Evolutionary conservation across 192 early-diverging fungal species (phyloP), one percentile per base, ranked within the genome.

Genomic region (Gigaspora rosea): DNA sequence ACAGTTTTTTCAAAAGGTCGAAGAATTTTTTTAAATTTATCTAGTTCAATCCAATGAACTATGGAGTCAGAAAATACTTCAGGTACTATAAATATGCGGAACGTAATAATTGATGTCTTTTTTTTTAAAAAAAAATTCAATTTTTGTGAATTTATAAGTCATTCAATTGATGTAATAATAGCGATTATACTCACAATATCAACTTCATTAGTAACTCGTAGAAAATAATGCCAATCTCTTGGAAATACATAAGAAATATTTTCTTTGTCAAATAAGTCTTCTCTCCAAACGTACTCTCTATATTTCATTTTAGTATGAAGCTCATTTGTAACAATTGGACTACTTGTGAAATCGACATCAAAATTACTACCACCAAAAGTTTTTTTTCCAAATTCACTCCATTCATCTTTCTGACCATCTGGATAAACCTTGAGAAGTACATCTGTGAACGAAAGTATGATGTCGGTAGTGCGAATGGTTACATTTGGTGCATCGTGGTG

Each of bases 261-360:
- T 47, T 66, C 64, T 13, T 66, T 27, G n/a, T 41, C 36, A 10
- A 33, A 36, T 18, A 18, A 18, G 18, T 66, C 64, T 66, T 66
- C 64, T 18, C 33, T 41, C 64, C 64, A 66, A 12, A 46, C 36
- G 9, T 66, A 66, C 33, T 35, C 36, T 66, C 64, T 47, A 7
- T 41, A 41, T 15, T 66, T 66, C 64, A 66, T 66, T n/a, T 66
- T 66, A 46, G 64, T 66, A 41, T 66, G 36, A 9, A 66, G n/a
- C 18, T 33, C 36, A n/a, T 35, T 46, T 0, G 64, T 66, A 35
- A 66, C 64, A 15, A 66, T 6, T 3, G 64, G 32, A n/a, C 10
- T 18, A 47, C 47, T 46, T n/a, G 36, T n/a, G 8, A 66, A 18
- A 66, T 66, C 64, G 0, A n/a, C 36, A 46, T 66, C 64, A 15